phyloP scores from a whole-genome alignment of 192 early-diverging fungal genomes.

The Backusella liffmaniae region DNA sequence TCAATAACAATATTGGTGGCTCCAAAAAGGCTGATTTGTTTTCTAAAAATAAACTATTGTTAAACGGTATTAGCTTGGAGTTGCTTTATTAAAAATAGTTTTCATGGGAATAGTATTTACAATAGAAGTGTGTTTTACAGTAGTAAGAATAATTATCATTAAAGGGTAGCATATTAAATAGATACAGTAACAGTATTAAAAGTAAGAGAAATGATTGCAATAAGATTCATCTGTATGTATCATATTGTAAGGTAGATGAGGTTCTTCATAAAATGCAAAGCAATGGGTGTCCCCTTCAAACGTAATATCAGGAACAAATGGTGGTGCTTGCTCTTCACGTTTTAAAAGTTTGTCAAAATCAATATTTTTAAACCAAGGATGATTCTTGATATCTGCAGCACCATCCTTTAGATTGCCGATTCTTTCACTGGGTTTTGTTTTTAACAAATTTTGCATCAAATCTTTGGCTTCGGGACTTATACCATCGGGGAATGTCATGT shows the following conservation, averaged over 20 bases:
- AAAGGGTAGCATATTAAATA: neutral
- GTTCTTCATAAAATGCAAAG: slow-evolving; percentile 28
- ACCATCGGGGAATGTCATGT: slow-evolving; percentile 69
- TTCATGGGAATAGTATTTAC: neutral
- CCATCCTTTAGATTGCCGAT: slow-evolving; percentile 49
- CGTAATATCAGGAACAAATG: slow-evolving; percentile 48
- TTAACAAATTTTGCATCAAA: slow-evolving; percentile 72
- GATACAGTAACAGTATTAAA: neutral
- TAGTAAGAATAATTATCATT: neutral
- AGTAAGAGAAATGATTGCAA: slow-evolving; percentile 18
- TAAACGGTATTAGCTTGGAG: too few relatives aligned
- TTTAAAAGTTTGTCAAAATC: slow-evolving; percentile 48
- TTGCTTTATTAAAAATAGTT: too few relatives aligned
- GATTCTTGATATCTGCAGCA: slow-evolving; percentile 82
- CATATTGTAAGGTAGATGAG: slow-evolving; percentile 5
- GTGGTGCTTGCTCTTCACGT: slow-evolving; percentile 40
- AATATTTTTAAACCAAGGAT: slow-evolving; percentile 68
- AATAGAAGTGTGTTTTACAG: neutral
- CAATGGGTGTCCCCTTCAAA: slow-evolving; percentile 46
- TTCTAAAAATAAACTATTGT: too few relatives aligned
- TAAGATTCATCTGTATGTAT: slow-evolving; percentile 5
- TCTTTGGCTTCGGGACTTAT: slow-evolving; percentile 71
- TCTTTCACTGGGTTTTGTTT: slow-evolving; percentile 72
- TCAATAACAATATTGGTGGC: too few relatives aligned
- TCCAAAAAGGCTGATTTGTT: too few relatives aligned